phyloP scores from a whole-genome alignment of 2,329 filamentous ascomycete species.

The Microcyclospora tardicrescens region DNA sequence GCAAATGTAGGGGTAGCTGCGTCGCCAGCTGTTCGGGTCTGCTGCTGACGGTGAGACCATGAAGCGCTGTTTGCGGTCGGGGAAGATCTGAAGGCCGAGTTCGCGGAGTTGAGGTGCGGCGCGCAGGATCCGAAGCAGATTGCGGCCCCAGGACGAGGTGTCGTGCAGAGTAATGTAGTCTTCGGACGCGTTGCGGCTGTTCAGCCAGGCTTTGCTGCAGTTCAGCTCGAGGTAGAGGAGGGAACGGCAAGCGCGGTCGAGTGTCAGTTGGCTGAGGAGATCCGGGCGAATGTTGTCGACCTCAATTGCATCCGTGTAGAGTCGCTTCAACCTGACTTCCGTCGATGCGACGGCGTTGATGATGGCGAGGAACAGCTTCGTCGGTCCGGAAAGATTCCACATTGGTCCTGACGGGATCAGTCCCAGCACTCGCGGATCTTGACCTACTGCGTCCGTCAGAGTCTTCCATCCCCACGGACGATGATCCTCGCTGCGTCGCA shows the following conservation, averaged over 20 bases:
- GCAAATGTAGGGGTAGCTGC: conserved; percentile 12
- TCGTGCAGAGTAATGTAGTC: conserved; percentile 2
- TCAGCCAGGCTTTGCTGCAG: conserved; percentile 12
- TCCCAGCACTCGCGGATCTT: conserved; percentile 18
- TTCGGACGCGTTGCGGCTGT: conserved; percentile 2
- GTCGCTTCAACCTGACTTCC: conserved; percentile 9
- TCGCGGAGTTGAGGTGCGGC: conserved; percentile 13
- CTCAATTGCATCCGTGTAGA: conserved; percentile 22
- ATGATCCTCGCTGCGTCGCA: conserved; percentile 19
- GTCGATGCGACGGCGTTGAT: conserved; percentile 10
- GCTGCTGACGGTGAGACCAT: conserved; percentile 8
- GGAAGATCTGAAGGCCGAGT: conserved; percentile 17
- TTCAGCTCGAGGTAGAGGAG: conserved; percentile 21
- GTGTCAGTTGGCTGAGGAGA: conserved; percentile 6
- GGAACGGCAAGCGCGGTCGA: conserved; percentile 11
- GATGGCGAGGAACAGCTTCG: conserved; percentile 16
- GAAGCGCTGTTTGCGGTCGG: conserved; percentile 11
- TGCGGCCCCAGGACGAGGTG: conserved; percentile 3
- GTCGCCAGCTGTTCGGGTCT: conserved; percentile 11
- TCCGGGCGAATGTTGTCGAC: conserved; percentile 14
- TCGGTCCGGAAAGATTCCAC: conserved; percentile 11
- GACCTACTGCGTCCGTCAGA: conserved; percentile 12
- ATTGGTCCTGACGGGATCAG: conserved; percentile 10
- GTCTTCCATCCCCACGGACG: conserved; percentile 17
- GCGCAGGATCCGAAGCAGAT: conserved; percentile 12